Base-by-base conservation (phyloP, 1,284 basidiomycete species). In the Dichomitus squalens region DNA sequence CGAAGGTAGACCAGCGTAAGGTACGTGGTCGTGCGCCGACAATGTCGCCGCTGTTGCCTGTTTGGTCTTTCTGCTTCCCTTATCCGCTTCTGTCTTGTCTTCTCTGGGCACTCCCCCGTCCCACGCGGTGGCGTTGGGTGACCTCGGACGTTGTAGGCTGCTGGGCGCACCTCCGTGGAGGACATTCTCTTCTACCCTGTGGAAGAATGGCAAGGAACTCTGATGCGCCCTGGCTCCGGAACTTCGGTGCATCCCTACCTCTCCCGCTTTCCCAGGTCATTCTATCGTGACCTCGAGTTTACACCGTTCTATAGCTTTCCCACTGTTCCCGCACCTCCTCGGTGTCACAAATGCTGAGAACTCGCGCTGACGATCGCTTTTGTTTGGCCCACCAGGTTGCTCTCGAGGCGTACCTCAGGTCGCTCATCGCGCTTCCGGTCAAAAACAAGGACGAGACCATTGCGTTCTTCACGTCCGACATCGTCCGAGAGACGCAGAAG, bases 1-100 rank as follows among this genome's bases (percentile, higher is more conserved):
- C 93, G 52, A 96, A 93, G 76, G 93, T 96, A 36, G 96, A 98
- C 77, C 93, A 96, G 72, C 79, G 95, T 64, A 97, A 96, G 80
- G 92, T 91, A 66, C 65, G 84, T 76, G 14, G 29, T 18, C 11
- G 25, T 44, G 16, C n/a, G 8, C 41, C 4, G 41, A 14, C 21
- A 27, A 9, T 29, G n/a, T 46, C 27, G 16, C n/a, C n/a, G 38
- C 48, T 52, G 48, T 58, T n/a, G 49, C 40, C 21, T 52, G n/a
- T 47, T 40, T 38, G n/a, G 16, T 34, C 21, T 21, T 27, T 21
- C 20, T 43, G 35, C 20, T 47, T 34, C 41, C 39, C 8, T 36
- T 55, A n/a, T n/a, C n/a, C n/a, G n/a, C 39, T 49, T 14, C 29
- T 29, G n/a, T 29, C 6, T 43, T 36, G 23, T 40, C 43, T 40